A percentile compares a stretch with the other conserved stretches of the same genome.
These are phyloP conservation scores for Trichoderma harzianum DNA, from an alignment of 2,329 filamentous ascomycete genomes.

Conservation along the genomic window DNA sequence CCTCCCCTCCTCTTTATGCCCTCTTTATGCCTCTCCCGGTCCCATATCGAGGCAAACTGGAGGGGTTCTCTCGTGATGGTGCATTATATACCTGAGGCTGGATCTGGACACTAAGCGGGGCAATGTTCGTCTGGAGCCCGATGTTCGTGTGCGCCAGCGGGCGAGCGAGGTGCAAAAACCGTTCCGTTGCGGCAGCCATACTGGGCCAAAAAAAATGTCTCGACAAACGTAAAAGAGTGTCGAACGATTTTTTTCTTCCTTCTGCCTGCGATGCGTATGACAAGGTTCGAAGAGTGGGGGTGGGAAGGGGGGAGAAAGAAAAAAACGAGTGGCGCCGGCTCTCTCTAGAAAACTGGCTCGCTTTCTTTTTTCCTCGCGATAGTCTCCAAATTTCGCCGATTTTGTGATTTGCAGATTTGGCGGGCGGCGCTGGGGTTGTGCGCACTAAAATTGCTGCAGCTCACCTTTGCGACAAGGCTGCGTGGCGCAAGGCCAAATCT, in stretches of 20 bases:
- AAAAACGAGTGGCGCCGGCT: slow-evolving; percentile 27
- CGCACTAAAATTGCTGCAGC: slow-evolving; percentile 49
- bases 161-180: slow-evolving; percentile 91
- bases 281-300: slow-evolving; percentile 15
- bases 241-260: not conserved
- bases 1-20: not conserved
- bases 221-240: slow-evolving; percentile 19
- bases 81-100: slow-evolving; percentile 77
- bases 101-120: slow-evolving; percentile 89
- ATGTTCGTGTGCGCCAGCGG: slow-evolving; percentile 80
- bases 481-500: slow-evolving; percentile 30
- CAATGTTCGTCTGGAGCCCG: slow-evolving; percentile 78
- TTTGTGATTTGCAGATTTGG: slow-evolving; percentile 43
- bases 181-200: slow-evolving; percentile 78
- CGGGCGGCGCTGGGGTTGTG: slow-evolving; percentile 47
- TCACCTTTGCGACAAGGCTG: slow-evolving; percentile 34
- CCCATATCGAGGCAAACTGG: not conserved
- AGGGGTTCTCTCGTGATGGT: slow-evolving; percentile 20
- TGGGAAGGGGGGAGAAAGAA: slow-evolving; percentile 19
- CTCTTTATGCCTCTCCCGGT: not conserved
- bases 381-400: slow-evolving; percentile 39
- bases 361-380: slow-evolving; percentile 29
- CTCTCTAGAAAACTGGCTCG: slow-evolving; percentile 19
- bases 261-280: not conserved
- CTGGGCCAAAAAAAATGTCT: slow-evolving; percentile 43